Percentiles rank a stretch among this genome's conserved stretches.
phyloP scores from a whole-genome alignment of 495 filamentous ascomycete species.

The Pseudotulostoma volvatum region DNA sequence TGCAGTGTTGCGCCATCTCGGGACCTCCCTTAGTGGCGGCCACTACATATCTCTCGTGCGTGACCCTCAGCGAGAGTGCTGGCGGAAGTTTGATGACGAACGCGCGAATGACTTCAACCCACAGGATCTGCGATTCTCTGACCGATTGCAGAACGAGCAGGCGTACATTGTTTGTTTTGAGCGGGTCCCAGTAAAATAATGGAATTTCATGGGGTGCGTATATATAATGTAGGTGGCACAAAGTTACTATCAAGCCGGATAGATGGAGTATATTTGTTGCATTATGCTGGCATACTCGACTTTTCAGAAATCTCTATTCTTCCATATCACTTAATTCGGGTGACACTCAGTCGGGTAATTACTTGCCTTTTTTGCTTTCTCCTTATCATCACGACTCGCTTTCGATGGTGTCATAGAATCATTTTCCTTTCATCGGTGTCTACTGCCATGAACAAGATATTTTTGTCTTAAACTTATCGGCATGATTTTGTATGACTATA shows the following conservation, averaged over 20 bases:
- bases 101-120: constrained; percentile 42
- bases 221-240: background rate
- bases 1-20: constrained; percentile 52
- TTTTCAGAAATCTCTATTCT: no score
- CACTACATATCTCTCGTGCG: constrained; percentile 55
- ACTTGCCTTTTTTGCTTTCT: no score
- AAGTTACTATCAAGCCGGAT: background rate
- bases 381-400: no score
- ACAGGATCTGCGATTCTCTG: constrained; percentile 25
- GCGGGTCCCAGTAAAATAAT: constrained; percentile 35
- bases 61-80: constrained; percentile 42
- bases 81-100: constrained; percentile 52
- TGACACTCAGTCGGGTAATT: no score
- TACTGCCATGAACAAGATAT: no score
- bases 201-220: background rate
- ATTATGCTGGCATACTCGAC: no score
- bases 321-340: no score
- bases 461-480: no score
- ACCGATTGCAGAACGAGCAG: constrained; percentile 42
- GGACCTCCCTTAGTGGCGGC: constrained; percentile 43
- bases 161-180: constrained; percentile 57
- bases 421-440: no score
- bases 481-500: no score
- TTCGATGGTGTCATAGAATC: no score
- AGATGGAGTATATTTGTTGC: background rate